Conservation (phyloP, 2,329 filamentous ascomycete species). For the Penicillium vulpinum region DNA sequence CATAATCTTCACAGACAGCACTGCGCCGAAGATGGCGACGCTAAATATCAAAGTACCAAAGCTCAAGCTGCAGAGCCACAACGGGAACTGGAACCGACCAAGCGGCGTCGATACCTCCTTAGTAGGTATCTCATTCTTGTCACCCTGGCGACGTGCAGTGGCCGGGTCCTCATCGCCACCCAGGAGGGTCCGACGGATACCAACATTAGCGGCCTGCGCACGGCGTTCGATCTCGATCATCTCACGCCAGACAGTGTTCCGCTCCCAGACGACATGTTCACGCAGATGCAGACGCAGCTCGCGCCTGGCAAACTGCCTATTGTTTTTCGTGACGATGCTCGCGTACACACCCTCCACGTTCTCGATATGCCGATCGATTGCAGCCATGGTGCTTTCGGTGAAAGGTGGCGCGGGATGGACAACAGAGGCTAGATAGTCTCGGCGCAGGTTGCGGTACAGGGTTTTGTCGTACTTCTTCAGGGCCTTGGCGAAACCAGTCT, state of each 20-base stretch:
- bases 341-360: slow-evolving; percentile 80
- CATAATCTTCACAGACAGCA: slow-evolving; percentile 80
- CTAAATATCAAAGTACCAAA: slow-evolving; percentile 74
- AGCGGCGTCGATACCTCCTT: slow-evolving; percentile 78
- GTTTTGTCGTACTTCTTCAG: slow-evolving; percentile 99
- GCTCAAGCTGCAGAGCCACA: slow-evolving; percentile 80
- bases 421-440: slow-evolving; percentile 69
- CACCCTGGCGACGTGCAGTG: slow-evolving; percentile 76
- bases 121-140: slow-evolving; percentile 65
- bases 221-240: slow-evolving; percentile 98
- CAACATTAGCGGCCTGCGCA: slow-evolving; percentile 89
- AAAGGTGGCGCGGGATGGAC: slow-evolving; percentile 85
- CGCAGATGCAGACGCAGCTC: slow-evolving; percentile 87
- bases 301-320: slow-evolving; percentile 72
- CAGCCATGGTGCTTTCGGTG: slow-evolving; percentile 66
- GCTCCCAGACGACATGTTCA: slow-evolving; percentile 98
- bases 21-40: slow-evolving; percentile 68
- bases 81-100: slow-evolving; percentile 71
- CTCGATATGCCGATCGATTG: slow-evolving; percentile 69
- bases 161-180: slow-evolving; percentile 69
- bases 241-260: slow-evolving; percentile 97
- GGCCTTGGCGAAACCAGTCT: slow-evolving; percentile 93
- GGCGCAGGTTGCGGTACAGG: slow-evolving; percentile 75
- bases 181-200: slow-evolving; percentile 73
- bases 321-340: slow-evolving; percentile 76